Percentiles rank a stretch among this genome's conserved stretches.
Conservation (phyloP, 2,329 filamentous ascomycete species). For the Colletotrichum simmondsii region DNA sequence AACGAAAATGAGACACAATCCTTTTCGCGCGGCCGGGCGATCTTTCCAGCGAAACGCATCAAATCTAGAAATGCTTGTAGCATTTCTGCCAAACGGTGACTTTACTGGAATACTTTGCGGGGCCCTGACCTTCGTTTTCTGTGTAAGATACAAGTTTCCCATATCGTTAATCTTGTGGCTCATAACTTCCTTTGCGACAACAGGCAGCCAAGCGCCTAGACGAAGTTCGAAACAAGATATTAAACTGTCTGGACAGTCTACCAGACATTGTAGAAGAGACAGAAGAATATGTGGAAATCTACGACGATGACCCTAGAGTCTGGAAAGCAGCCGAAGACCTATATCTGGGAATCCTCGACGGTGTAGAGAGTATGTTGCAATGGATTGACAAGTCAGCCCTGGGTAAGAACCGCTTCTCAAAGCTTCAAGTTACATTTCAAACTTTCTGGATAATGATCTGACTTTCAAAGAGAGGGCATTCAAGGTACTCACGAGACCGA, state of each 20-base stretch:
- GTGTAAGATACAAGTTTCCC: background rate
- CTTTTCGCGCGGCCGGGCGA: constrained; percentile 6
- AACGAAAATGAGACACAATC: background rate
- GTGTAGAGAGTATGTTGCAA: constrained; percentile 4
- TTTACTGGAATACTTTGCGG: constrained; percentile 13
- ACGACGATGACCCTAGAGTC: constrained; percentile 3
- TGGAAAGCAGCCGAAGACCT: constrained; percentile 12
- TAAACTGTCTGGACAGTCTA: background rate
- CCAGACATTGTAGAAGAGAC: background rate
- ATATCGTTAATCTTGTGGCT: background rate
- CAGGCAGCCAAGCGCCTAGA: constrained; percentile 5
- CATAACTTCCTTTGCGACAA: background rate
- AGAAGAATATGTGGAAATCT: constrained; percentile 2
- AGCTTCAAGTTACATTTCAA: too few relatives aligned
- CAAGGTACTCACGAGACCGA: background rate
- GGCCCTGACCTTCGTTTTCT: constrained; percentile 9
- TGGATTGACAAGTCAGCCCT: constrained; percentile 21
- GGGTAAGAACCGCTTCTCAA: background rate
- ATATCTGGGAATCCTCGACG: constrained; percentile 16
- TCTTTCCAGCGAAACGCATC: constrained; percentile 11
- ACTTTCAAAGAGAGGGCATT: constrained; percentile 5
- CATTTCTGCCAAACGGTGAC: background rate
- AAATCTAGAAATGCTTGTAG: constrained; percentile 8
- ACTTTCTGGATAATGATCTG: too few relatives aligned
- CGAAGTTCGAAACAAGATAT: constrained; percentile 14